Evolutionary conservation across 306 rosid species (phyloP).

Genomic region (Oxytropis ochrocephala): DNA sequence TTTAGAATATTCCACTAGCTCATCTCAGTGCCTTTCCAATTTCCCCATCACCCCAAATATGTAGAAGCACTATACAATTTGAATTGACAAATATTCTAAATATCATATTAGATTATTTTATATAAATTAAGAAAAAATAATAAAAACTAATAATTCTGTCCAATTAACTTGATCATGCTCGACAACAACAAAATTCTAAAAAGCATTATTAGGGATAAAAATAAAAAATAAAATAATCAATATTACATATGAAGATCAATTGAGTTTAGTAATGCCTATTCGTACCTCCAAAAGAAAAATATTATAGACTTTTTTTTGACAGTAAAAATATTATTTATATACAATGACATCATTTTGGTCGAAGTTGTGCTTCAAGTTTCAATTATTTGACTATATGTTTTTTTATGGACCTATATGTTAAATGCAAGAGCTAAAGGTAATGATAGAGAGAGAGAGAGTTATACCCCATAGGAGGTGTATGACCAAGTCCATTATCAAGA

Average conservation of each 20-base stretch:
- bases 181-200: too few relatives aligned
- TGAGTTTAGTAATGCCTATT: background rate
- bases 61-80: background rate
- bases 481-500: constrained; percentile 44
- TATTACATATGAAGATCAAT: background rate
- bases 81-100: too few relatives aligned
- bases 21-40: background rate
- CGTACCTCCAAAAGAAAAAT: too few relatives aligned
- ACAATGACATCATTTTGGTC: background rate
- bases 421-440: background rate
- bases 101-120: too few relatives aligned
- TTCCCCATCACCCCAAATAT: background rate
- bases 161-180: too few relatives aligned
- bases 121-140: too few relatives aligned
- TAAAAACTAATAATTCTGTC: too few relatives aligned
- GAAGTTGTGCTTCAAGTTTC: background rate
- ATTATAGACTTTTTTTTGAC: too few relatives aligned
- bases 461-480: constrained; percentile 69
- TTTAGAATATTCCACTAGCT: background rate
- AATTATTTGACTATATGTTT: background rate
- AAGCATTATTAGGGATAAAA: too few relatives aligned
- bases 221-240: too few relatives aligned
- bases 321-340: too few relatives aligned
- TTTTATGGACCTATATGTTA: too few relatives aligned
- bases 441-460: background rate